Conservation (phyloP, 2,329 filamentous ascomycete genomes). For the Cryphonectria radicalis region DNA sequence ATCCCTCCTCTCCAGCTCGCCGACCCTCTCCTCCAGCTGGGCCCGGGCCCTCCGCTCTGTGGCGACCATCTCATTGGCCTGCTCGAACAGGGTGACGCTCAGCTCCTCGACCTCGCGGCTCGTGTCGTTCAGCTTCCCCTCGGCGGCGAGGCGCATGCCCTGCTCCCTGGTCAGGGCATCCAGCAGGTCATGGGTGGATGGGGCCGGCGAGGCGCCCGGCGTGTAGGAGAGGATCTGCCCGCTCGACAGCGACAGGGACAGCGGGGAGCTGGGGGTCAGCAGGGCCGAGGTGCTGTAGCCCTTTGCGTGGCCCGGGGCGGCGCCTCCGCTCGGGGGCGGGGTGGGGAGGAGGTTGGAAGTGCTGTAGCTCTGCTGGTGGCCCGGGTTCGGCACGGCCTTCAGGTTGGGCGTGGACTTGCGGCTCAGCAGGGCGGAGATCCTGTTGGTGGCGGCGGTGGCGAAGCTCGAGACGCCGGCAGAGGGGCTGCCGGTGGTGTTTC, state of each 20-base stretch:
- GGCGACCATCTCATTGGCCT: constrained; percentile 88
- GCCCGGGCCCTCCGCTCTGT: constrained; percentile 72
- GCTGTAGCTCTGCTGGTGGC: constrained; percentile 35
- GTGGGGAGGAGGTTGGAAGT: constrained; percentile 29
- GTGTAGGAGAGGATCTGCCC: constrained; percentile 22
- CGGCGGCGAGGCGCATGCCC: constrained; percentile 67
- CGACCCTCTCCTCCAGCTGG: constrained; percentile 71
- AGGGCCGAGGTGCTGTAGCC: constrained; percentile 31
- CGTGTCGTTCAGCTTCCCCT: constrained; percentile 68
- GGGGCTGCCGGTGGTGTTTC: constrained; percentile 24
- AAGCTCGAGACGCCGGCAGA: constrained; percentile 36
- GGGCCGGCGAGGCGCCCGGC: constrained; percentile 21
- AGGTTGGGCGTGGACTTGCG: constrained; percentile 37
- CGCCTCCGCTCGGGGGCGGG: constrained; percentile 47
- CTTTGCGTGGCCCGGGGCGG: constrained; percentile 26
- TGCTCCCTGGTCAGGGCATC: constrained; percentile 70
- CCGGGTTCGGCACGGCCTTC: constrained; percentile 37
- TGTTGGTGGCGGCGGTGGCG: constrained; percentile 38
- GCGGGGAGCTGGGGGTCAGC: constrained; percentile 20
- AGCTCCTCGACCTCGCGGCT: constrained; percentile 79
- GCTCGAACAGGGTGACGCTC: constrained; percentile 74
- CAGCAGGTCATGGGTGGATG: constrained; percentile 56
- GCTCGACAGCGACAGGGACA: constrained; percentile 25
- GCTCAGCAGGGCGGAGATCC: constrained; percentile 38
- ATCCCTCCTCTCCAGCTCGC: constrained; percentile 70